A percentile compares a stretch with the other conserved stretches of the same genome.
Evolutionary conservation across 306 rosid genomes (phyloP).

Genomic region (Vigna mungo): DNA sequence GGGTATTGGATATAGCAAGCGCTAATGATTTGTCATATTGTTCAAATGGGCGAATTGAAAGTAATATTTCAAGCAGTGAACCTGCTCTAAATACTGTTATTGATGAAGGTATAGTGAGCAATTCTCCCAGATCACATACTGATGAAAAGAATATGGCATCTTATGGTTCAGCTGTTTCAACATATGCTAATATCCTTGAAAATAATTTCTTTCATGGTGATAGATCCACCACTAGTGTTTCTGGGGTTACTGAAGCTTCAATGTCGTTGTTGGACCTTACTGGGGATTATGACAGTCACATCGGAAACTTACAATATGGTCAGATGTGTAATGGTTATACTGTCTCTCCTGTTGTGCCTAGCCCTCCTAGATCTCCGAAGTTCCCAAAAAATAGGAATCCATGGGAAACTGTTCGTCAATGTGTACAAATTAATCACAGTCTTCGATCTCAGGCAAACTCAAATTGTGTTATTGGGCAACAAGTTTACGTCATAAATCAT

Average conservation of each 20-base stretch:
- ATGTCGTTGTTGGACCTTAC: constrained; percentile 69
- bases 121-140: constrained; percentile 41
- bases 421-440: constrained; percentile 51
- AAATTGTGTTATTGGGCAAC: constrained; percentile 58
- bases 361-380: constrained; percentile 67
- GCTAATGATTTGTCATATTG: constrained; percentile 43
- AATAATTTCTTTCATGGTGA: constrained; percentile 47
- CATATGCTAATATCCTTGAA: constrained; percentile 46
- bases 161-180: constrained; percentile 39
- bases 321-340: constrained; percentile 57
- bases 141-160: constrained; percentile 45
- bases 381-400: constrained; percentile 57
- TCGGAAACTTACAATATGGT: constrained; percentile 65
- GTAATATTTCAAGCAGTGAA: constrained; percentile 33
- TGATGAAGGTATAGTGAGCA: constrained; percentile 45
- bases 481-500: constrained; percentile 53
- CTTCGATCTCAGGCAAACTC: constrained; percentile 54
- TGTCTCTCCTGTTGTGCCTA: constrained; percentile 52
- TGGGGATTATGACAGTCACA: constrained; percentile 74
- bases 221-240: constrained; percentile 40
- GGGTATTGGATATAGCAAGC: constrained; percentile 40
- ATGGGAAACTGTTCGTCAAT: constrained; percentile 59
- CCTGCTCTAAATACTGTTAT: constrained; percentile 39
- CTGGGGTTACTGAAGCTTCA: constrained; percentile 52
- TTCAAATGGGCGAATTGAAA: constrained; percentile 52